Base-by-base conservation (phyloP, 345 rosid species). In the Melaleuca alternifolia region DNA sequence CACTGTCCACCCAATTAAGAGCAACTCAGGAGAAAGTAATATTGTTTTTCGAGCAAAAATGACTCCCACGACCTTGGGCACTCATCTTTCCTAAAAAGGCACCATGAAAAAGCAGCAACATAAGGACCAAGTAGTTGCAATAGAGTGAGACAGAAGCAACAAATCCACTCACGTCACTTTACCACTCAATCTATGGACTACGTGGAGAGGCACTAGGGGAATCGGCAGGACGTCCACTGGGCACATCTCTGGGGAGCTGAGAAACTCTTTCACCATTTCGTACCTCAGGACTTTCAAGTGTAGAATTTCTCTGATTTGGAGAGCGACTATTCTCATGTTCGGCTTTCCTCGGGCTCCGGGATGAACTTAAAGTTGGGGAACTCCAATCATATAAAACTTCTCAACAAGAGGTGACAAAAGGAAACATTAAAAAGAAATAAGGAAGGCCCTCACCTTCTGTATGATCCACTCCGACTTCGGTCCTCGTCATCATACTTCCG, bases 401-500 rank as follows among this genome's bases (percentile, higher is more conserved):
- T 71, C 79, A 10, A 71, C 48, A 71, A 71, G 24, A 18, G 6
- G 11, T 18, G 13, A 20, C 23, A 26, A 9, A 33, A 59, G 18
- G 79, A 71, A 18, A 24, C 48, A 2, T 37, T 71, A 37, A 71
- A 20, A 48, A 48, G 48, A 20, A 33, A 18, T 10, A 71, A 71
- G 48, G 26, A 71, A 48, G 26, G 48, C 79, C 44, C 79, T 71
- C 79, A 71, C 79, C 48, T 71, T 71, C 48, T 71, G 79, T 71
- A 37, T 26, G 95, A 93, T 57, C 87, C 91, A 85, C 94, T 91
- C 41, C 90, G 83, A 85, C 92, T 90, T 37, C 85, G 90, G 24
- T 86, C 89, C 86, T 91, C 93, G 61, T 92, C 90, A 86, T 90
- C 93, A 86, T 90, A 90, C 71, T 89, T 89, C 23, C 89, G 89